Percentiles rank a stretch among this genome's conserved stretches.
Conservation (phyloP, 495 filamentous ascomycete species). For the Cairneyella variabilis region DNA sequence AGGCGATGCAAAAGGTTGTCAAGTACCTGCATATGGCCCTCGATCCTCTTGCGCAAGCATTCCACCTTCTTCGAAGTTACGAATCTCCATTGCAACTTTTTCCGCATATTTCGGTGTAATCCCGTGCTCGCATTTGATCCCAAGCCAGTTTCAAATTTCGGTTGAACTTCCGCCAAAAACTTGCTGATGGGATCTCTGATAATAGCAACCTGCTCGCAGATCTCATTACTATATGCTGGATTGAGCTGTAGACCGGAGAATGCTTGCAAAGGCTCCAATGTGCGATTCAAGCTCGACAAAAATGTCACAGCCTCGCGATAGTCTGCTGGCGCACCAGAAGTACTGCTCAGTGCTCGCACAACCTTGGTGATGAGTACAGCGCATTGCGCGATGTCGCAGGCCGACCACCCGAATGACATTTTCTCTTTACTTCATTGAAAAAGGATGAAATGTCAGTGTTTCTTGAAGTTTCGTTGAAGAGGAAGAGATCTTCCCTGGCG, state of each 20-base stretch:
- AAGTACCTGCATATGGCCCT: conserved; percentile 8
- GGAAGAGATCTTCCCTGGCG: too few species aligned
- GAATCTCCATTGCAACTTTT: conserved; percentile 13
- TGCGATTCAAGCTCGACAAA: neutral
- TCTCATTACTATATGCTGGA: conserved; percentile 3
- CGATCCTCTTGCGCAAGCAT: conserved; percentile 1
- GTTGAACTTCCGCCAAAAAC: neutral
- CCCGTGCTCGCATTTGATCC: neutral
- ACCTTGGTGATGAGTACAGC: neutral
- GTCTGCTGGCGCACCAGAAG: neutral
- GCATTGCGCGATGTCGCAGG: neutral
- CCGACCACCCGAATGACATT: conserved; percentile 8
- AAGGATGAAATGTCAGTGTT: too few species aligned
- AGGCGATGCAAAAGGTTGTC: conserved; percentile 5
- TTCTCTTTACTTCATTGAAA: too few species aligned
- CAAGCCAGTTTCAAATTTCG: conserved; percentile 8
- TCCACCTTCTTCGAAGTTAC: conserved; percentile 8
- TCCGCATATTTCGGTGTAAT: neutral
- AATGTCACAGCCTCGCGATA: conserved; percentile 6
- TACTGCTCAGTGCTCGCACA: neutral
- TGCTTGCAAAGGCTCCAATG: conserved; percentile 1
- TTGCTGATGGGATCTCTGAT: conserved; percentile 2
- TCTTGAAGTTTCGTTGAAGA: too few species aligned
- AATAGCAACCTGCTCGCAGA: conserved; percentile 2
- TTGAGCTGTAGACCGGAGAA: neutral